These are phyloP conservation scores for Termitomyces sp. DNA, from an alignment of 768 basidiomycete genomes.

Conservation along the genomic window DNA sequence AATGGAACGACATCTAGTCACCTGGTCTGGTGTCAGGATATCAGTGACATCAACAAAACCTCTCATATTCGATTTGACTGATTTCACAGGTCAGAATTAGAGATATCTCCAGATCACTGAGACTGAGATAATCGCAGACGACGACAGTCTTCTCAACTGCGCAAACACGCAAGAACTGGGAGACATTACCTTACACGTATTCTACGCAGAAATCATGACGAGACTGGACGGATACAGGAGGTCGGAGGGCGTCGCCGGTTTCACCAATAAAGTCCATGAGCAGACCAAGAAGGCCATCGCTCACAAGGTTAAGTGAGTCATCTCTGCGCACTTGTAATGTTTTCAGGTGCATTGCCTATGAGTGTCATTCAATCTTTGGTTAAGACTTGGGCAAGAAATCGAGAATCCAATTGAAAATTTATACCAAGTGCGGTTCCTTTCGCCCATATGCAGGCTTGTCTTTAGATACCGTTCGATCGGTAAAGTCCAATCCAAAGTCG, in stretches of 20 bases:
- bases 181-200: constrained; percentile 12
- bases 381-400: background rate
- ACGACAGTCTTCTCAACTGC: constrained; percentile 15
- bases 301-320: constrained; percentile 20
- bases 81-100: background rate
- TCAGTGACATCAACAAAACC: background rate
- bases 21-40: background rate
- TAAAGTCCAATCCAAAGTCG: background rate
- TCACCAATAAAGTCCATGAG: background rate
- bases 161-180: constrained; percentile 11
- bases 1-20: background rate
- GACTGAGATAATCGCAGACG: constrained; percentile 14
- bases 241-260: background rate
- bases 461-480: background rate
- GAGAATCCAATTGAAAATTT: background rate
- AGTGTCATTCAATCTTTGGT: background rate
- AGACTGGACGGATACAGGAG: background rate
- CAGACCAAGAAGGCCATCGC: constrained; percentile 9
- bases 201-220: background rate
- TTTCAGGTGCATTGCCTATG: background rate
- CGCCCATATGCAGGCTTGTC: background rate
- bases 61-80: background rate
- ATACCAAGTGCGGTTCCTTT: background rate
- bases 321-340: background rate
- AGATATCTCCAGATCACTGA: background rate